phyloP scores from a whole-genome alignment of 1,284 basidiomycete species.

The Puccinia hordei region DNA sequence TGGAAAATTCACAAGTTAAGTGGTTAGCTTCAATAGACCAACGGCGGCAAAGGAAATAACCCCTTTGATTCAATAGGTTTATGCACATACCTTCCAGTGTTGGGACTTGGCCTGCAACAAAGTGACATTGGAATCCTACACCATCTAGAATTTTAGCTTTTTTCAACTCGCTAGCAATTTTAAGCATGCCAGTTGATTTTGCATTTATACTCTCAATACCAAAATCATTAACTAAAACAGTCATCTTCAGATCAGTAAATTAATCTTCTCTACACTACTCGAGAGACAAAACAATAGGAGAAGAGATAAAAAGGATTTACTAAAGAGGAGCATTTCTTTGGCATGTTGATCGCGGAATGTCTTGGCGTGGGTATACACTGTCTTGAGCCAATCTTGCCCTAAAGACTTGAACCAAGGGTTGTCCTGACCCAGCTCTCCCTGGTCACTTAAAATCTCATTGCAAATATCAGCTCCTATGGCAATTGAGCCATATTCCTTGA shows the following conservation, averaged over 20 bases:
- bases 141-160: constrained; percentile 10
- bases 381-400: neutral
- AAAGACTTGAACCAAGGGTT: neutral
- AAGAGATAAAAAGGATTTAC: neutral
- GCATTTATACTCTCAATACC: constrained; percentile 5
- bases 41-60: no score
- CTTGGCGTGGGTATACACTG: neutral
- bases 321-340: neutral
- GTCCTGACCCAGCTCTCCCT: neutral
- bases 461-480: constrained; percentile 2
- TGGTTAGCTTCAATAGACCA: neutral
- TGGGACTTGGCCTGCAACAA: constrained; percentile 20
- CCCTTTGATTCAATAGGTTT: neutral
- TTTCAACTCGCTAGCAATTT: neutral
- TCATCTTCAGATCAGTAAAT: neutral
- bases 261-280: neutral
- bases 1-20: no score
- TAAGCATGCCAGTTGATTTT: constrained; percentile 8
- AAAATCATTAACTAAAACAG: constrained; percentile 25
- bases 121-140: constrained; percentile 29
- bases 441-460: constrained; percentile 12
- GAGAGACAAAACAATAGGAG: neutral
- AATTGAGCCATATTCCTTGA: neutral
- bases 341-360: neutral
- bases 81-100: neutral